Percentiles rank a stretch among this genome's conserved stretches.
These are phyloP conservation scores for Tetracladium marchalianum DNA, from an alignment of 495 filamentous ascomycete genomes.

Conservation along the genomic window DNA sequence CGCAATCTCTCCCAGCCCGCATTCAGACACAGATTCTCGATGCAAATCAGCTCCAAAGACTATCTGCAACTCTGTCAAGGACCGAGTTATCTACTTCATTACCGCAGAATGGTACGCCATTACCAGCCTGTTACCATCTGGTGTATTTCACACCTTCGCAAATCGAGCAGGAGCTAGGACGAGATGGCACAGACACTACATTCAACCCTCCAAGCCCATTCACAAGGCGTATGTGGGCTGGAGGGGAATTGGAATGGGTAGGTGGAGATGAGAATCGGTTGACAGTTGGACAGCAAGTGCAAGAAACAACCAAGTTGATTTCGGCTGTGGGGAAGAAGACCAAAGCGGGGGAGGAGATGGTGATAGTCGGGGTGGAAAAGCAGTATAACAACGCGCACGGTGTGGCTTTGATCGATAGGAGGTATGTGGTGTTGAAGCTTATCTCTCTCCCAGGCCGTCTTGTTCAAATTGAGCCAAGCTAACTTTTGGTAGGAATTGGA, in stretches of 20 bases:
- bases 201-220: conserved; percentile 51
- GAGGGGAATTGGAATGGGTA: conserved; percentile 45
- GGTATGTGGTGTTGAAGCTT: conserved; percentile 23
- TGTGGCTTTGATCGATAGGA: conserved; percentile 40
- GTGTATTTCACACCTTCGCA: conserved; percentile 49
- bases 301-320: conserved; percentile 46
- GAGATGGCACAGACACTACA: conserved; percentile 49
- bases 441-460: background rate
- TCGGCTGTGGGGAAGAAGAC: conserved; percentile 44
- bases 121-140: conserved; percentile 51
- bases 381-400: conserved; percentile 41
- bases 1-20: conserved; percentile 32
- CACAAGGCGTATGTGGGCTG: conserved; percentile 62
- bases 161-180: conserved; percentile 39
- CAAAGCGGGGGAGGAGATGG: conserved; percentile 44
- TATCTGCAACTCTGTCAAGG: conserved; percentile 43
- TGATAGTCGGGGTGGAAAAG: conserved; percentile 58
- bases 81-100: conserved; percentile 25
- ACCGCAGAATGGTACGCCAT: conserved; percentile 25
- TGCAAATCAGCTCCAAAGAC: conserved; percentile 46
- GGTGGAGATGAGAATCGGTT: conserved; percentile 27
- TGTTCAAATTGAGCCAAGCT: background rate
- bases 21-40: conserved; percentile 41
- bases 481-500: conserved; percentile 39
- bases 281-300: conserved; percentile 41